These are phyloP conservation scores for Fraxinus sp. DNA, from an alignment of 305 asterid genomes.

Conservation along the genomic window DNA sequence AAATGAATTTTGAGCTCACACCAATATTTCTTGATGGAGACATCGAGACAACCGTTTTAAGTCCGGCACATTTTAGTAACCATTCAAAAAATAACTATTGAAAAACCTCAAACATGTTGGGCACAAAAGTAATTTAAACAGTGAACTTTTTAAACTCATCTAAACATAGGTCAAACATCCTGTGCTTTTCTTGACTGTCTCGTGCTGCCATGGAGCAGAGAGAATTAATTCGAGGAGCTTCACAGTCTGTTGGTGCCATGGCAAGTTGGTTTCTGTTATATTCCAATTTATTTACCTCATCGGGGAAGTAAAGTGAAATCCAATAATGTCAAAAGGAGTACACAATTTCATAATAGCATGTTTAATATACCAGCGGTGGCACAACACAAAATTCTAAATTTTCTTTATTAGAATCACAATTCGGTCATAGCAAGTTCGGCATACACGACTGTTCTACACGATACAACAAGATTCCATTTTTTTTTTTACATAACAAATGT, in stretches of 20 bases:
- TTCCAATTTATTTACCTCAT: too few species aligned
- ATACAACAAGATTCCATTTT: background rate
- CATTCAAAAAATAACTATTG: background rate
- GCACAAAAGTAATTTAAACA: background rate
- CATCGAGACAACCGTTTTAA: background rate
- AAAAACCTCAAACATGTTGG: background rate
- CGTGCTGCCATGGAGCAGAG: too few species aligned
- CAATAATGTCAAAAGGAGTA: background rate
- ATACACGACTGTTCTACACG: background rate
- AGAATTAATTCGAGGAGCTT: too few species aligned
- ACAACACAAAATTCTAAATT: background rate
- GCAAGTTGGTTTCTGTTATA: too few species aligned
- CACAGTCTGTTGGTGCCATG: too few species aligned
- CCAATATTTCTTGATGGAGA: background rate
- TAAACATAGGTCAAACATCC: background rate
- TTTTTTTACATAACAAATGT: background rate
- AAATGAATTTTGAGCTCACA: background rate
- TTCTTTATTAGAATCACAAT: background rate
- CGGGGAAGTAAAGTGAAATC: too few species aligned
- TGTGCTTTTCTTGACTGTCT: background rate
- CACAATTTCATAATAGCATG: background rate
- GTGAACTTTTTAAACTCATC: background rate
- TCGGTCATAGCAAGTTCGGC: background rate
- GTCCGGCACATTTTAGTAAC: background rate
- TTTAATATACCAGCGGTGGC: background rate